Conservation (phyloP, 2,329 filamentous ascomycete species). For the Trichophyton simii region DNA sequence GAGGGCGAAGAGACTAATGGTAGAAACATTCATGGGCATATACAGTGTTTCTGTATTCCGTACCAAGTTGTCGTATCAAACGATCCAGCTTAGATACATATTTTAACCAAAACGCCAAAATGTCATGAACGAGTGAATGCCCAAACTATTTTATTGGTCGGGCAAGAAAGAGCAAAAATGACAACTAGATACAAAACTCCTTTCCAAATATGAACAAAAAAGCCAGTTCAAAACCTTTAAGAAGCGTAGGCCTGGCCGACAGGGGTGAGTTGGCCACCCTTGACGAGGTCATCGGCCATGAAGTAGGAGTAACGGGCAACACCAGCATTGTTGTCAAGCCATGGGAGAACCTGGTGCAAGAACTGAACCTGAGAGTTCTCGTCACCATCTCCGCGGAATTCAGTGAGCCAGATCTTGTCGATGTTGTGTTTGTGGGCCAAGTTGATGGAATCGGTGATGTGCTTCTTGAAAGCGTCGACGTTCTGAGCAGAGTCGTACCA, state of each 20-base stretch:
- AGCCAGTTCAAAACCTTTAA: background rate
- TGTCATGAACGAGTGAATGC: background rate
- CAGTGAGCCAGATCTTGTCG: constrained; percentile 35
- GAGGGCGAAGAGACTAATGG: background rate
- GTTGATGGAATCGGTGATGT: constrained; percentile 25
- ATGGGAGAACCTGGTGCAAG: constrained; percentile 27
- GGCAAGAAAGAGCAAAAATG: background rate
- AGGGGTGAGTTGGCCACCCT: constrained; percentile 8
- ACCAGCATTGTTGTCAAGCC: constrained; percentile 26
- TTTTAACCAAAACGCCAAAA: background rate
- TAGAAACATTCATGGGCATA: background rate
- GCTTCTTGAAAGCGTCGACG: constrained; percentile 26
- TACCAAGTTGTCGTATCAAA: background rate
- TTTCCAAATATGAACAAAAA: constrained; percentile 1
- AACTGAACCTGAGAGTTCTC: constrained; percentile 22
- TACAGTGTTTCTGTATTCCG: background rate
- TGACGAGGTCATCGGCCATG: constrained; percentile 12
- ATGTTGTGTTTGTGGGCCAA: constrained; percentile 25
- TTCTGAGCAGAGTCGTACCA: constrained; percentile 29
- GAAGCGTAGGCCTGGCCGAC: constrained; percentile 22
- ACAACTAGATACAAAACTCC: background rate
- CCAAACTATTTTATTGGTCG: background rate
- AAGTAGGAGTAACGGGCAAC: constrained; percentile 36
- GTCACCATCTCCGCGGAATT: constrained; percentile 28
- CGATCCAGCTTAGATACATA: background rate